Evolutionary conservation across 1,139 yeast species (phyloP).

Genomic region (Pneumocystis oryctolagi): DNA sequence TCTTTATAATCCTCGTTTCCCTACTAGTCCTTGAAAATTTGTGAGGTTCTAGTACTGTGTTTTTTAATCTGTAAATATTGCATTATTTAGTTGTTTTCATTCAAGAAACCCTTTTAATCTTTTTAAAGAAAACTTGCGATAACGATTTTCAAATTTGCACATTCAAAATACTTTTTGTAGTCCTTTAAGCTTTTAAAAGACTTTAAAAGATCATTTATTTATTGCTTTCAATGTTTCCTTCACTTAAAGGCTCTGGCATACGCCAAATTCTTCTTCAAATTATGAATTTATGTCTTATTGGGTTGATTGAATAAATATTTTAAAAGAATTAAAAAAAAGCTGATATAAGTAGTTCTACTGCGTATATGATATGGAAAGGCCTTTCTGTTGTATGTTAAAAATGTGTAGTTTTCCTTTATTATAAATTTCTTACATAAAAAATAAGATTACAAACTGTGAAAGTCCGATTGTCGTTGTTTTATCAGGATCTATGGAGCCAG

Average conservation of each 20-base stretch:
- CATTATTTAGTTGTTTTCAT: no score
- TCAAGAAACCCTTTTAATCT: neutral
- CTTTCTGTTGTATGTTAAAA: constrained; percentile 31
- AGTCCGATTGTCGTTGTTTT: constrained; percentile 94
- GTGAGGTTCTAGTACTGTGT: neutral
- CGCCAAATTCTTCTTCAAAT: constrained; percentile 35
- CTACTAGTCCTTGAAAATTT: neutral
- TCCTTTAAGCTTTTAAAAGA: neutral
- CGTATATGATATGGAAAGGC: constrained; percentile 85
- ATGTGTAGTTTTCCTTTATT: neutral
- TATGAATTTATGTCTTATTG: constrained; percentile 56
- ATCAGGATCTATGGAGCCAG: constrained; percentile 99
- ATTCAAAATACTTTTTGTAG: neutral
- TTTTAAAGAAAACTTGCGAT: no score
- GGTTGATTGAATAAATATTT: neutral
- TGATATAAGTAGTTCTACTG: constrained; percentile 40
- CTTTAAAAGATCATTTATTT: neutral
- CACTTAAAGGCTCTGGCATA: constrained; percentile 12
- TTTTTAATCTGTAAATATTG: neutral
- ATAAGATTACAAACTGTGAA: constrained; percentile 58
- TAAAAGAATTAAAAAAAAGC: constrained; percentile 13
- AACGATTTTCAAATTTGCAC: neutral
- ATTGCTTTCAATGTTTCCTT: constrained; percentile 6
- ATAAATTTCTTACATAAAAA: neutral
- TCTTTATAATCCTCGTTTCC: neutral